A percentile compares a stretch with the other conserved stretches of the same genome.
phyloP scores from a whole-genome alignment of 2,329 filamentous ascomycete genomes.

The Periconia digitata region DNA sequence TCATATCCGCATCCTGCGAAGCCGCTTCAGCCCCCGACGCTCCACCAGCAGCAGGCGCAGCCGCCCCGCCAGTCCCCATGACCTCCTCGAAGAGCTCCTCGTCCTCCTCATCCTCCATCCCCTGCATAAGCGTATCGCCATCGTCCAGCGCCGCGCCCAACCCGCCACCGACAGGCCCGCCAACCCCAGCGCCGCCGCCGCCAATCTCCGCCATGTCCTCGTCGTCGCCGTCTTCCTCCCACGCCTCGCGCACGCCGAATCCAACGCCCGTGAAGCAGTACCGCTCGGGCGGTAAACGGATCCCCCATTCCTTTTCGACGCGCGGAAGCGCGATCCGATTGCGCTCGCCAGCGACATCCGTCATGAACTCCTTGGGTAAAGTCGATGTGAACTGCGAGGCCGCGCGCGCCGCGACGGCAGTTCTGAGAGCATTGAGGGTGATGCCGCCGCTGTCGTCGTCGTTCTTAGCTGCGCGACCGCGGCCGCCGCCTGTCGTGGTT shows the following conservation, averaged over 20 bases:
- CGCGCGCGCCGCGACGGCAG: slow-evolving; percentile 70
- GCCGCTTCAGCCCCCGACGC: too few species aligned
- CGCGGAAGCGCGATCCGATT: slow-evolving; percentile 48
- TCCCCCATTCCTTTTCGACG: slow-evolving; percentile 59
- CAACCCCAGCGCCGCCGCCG: slow-evolving; percentile 35
- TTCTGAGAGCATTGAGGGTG: slow-evolving; percentile 66
- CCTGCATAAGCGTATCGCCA: slow-evolving; percentile 34
- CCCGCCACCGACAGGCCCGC: slow-evolving; percentile 27
- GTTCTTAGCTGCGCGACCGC: slow-evolving; percentile 8
- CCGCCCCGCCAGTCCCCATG: slow-evolving; percentile 30
- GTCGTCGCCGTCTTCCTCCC: slow-evolving; percentile 64
- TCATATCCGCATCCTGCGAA: slow-evolving; percentile 37
- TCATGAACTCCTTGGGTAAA: slow-evolving; percentile 73
- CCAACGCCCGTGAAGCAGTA: slow-evolving; percentile 49
- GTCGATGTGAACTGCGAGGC: slow-evolving; percentile 68
- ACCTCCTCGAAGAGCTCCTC: slow-evolving; percentile 50
- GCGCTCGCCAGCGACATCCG: slow-evolving; percentile 62
- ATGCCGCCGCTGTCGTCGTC: slow-evolving; percentile 54
- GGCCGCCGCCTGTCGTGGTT: slow-evolving; percentile 17
- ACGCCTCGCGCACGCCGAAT: slow-evolving; percentile 48
- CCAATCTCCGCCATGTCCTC: slow-evolving; percentile 70
- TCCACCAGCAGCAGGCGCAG: neutral
- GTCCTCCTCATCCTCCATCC: slow-evolving; percentile 41
- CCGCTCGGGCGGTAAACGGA: slow-evolving; percentile 63
- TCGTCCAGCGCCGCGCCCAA: neutral